Base-by-base conservation (phyloP, 2,329 filamentous ascomycete species). In the Blastomyces parvus region DNA sequence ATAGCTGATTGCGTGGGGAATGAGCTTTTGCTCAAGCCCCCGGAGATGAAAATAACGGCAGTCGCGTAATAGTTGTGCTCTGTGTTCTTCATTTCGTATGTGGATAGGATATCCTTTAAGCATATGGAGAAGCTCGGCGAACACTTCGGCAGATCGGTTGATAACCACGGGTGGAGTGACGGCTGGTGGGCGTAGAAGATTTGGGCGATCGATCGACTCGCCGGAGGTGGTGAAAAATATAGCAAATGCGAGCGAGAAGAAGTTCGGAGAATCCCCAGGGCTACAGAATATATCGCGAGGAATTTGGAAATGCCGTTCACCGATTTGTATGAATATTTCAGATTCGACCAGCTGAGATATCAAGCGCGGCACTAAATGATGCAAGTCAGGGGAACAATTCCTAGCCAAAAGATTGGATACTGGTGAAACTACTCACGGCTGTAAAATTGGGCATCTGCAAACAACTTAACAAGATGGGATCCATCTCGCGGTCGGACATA, bases 381-480 rank as follows among this genome's bases (percentile, higher is more conserved):
- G 33, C 60, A 40, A 11, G n/a, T 57, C 8, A 57, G 33, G 11
- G 3, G 36, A 14, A 22, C 0, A 22, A 38, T 22, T 19, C 11
- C n/a, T 57, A 2, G 17, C 11, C 5, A 30, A 33, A 33, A 36
- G 36, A 40, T 25, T 19, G 56, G 13, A 42, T 27, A 56, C 58
- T 14, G 22, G 53, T 13, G 6, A 13, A 6, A 7, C 25, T 33
- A 75, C 85, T 72, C 79, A 91, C 89, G 78, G 71, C 85, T 91
- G 76, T 97, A 97, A 77, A 97, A 97, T 72, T 97, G 93, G 1
- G 93, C 91, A 76, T 97, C 93, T 25, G 92, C 91, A 75, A 96
- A 97, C 38, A 97, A 80, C 64, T 89, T 91, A 69, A 97, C 92
- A 75, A 93, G 97, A 75, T 97, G 90, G 62, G 86, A 84, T 60